phyloP scores from a whole-genome alignment of 2,329 filamentous ascomycete species.

The Diaporthe ilicicola region DNA sequence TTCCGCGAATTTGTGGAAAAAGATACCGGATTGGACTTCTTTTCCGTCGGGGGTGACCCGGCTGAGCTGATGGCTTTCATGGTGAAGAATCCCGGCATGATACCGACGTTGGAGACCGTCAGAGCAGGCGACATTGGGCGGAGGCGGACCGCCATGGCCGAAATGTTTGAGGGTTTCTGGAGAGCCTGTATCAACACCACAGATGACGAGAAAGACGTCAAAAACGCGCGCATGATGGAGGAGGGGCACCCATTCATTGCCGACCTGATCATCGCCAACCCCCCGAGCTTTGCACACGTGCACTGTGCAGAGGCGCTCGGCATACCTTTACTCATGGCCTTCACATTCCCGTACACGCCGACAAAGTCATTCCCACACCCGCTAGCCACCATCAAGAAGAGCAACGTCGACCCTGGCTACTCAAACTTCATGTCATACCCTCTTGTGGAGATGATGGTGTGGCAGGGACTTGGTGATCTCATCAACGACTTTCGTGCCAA shows the following conservation, averaged over 20 bases:
- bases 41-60: conserved; percentile 81
- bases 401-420: conserved; percentile 76
- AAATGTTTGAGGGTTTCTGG: conserved; percentile 88
- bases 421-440: conserved; percentile 85
- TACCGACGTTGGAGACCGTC: conserved; percentile 77
- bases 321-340: conserved; percentile 85
- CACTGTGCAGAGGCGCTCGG: conserved; percentile 83
- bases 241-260: conserved; percentile 69
- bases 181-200: conserved; percentile 77
- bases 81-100: conserved; percentile 84
- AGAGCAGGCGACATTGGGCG: conserved; percentile 76
- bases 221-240: conserved; percentile 72
- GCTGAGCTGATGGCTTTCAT: conserved; percentile 88
- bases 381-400: conserved; percentile 76
- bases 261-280: conserved; percentile 87
- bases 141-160: conserved; percentile 74
- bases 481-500: conserved; percentile 78
- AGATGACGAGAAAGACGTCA: conserved; percentile 70
- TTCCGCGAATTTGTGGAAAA: conserved; percentile 80
- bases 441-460: conserved; percentile 86
- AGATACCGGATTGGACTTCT: conserved; percentile 80
- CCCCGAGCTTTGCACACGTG: conserved; percentile 79
- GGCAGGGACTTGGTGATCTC: conserved; percentile 86
- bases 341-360: conserved; percentile 84
- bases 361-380: conserved; percentile 81